Percentiles rank a stretch among this genome's conserved stretches.
Conservation (phyloP, 768 basidiomycete species). For the Galerina marginata region DNA sequence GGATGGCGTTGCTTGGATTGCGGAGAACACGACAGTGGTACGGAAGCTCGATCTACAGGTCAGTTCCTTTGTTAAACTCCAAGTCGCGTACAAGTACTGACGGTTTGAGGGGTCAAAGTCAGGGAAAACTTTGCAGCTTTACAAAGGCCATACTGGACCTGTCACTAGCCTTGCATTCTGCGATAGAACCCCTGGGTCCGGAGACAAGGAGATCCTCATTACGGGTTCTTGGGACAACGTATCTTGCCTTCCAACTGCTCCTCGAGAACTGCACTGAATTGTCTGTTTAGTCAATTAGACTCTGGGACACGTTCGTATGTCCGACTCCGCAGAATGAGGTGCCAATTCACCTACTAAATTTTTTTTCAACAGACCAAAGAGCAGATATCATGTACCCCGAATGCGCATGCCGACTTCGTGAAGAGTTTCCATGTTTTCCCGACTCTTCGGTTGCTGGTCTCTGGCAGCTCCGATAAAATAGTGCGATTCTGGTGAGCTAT, state of each 20-base stretch:
- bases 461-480: constrained; percentile 89
- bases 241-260: not conserved
- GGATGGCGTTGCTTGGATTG: constrained; percentile 80
- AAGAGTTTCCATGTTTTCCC: constrained; percentile 82
- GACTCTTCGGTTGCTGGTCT: constrained; percentile 68
- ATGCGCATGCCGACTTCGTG: constrained; percentile 89
- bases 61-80: constrained; percentile 6
- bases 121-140: constrained; percentile 77
- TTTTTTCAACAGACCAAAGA: constrained; percentile 60
- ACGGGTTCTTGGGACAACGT: constrained; percentile 96
- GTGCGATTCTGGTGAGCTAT: constrained; percentile 82
- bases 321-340: not conserved
- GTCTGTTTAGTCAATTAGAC: constrained; percentile 70
- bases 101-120: constrained; percentile 50
- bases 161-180: constrained; percentile 83
- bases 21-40: constrained; percentile 80
- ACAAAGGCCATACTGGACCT: constrained; percentile 86
- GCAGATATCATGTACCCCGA: constrained; percentile 66
- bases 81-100: not conserved
- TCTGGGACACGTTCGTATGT: constrained; percentile 83
- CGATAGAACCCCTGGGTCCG: constrained; percentile 43
- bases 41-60: constrained; percentile 83
- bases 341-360: not conserved
- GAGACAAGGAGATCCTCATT: constrained; percentile 62
- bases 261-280: constrained; percentile 10